Evolutionary conservation across 805 yeast genomes (phyloP).

Genomic region (Ogataea minuta): DNA sequence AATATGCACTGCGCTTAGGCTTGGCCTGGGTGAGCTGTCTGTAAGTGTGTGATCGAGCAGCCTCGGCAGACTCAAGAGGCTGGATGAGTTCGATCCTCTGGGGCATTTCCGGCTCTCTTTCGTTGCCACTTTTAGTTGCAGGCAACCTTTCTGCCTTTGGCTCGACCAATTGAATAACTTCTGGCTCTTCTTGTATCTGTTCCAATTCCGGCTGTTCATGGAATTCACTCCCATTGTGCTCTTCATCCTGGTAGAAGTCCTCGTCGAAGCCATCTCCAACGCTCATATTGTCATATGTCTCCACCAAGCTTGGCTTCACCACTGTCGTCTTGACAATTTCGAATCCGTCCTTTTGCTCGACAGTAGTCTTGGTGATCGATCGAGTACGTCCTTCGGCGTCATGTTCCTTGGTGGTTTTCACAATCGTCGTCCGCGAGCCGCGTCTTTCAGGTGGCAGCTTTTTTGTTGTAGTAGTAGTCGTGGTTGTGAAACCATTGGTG

Average conservation of each 20-base stretch:
- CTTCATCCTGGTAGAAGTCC: slow-evolving; percentile 20
- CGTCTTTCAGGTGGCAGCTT: slow-evolving; percentile 20
- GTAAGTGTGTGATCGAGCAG: slow-evolving; percentile 15
- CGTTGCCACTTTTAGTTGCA: background rate
- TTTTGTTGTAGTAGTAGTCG: slow-evolving; percentile 31
- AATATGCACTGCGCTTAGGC: slow-evolving; percentile 4
- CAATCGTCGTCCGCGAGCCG: slow-evolving; percentile 32
- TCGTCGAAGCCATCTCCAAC: slow-evolving; percentile 25
- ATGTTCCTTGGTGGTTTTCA: slow-evolving; percentile 49
- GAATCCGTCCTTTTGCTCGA: slow-evolving; percentile 46
- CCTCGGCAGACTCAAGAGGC: background rate
- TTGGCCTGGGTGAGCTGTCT: slow-evolving; percentile 19
- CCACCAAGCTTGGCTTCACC: slow-evolving; percentile 31
- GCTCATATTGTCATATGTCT: slow-evolving; percentile 20
- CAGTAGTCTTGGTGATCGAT: slow-evolving; percentile 53
- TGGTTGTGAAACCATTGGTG: slow-evolving; percentile 29
- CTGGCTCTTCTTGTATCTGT: slow-evolving; percentile 25
- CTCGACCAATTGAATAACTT: slow-evolving; percentile 4
- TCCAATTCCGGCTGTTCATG: slow-evolving; percentile 17
- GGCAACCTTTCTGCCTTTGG: background rate
- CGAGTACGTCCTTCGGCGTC: slow-evolving; percentile 52
- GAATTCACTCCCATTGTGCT: background rate
- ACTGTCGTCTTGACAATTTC: slow-evolving; percentile 50
- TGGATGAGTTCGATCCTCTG: background rate
- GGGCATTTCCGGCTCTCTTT: background rate